These are phyloP conservation scores for Scutellaria baicalensis DNA, from an alignment of 257 asterid species.

Conservation along the genomic window DNA sequence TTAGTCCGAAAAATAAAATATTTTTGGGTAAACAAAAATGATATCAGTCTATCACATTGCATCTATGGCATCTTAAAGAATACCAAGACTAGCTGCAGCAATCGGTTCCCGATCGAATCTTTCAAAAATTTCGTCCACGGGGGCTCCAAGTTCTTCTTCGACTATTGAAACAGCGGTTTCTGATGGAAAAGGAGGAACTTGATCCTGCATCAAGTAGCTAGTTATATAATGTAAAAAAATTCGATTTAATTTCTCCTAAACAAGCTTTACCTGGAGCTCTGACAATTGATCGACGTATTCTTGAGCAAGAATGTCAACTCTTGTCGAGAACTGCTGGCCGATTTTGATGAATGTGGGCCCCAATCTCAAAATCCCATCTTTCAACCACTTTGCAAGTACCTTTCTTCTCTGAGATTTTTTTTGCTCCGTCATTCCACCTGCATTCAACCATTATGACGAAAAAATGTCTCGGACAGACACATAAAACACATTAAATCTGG, in stretches of 20 bases:
- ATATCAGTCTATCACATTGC: slow-evolving; percentile 11
- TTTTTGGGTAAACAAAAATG: background rate
- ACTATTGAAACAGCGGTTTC: slow-evolving; percentile 71
- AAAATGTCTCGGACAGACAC: background rate
- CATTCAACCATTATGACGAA: background rate
- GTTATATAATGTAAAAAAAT: background rate
- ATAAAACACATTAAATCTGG: background rate
- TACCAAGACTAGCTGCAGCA: slow-evolving; percentile 98
- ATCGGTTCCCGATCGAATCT: slow-evolving; percentile 83
- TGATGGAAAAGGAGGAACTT: slow-evolving; percentile 95
- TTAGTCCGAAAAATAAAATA: background rate
- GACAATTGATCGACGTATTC: slow-evolving; percentile 96
- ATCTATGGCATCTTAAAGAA: background rate
- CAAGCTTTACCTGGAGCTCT: slow-evolving; percentile 76
- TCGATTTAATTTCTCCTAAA: background rate
- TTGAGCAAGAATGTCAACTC: slow-evolving; percentile 98
- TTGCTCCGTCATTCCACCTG: slow-evolving; percentile 87
- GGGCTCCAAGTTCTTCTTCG: slow-evolving; percentile 76
- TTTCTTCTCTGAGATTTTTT: slow-evolving; percentile 69
- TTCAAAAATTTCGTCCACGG: slow-evolving; percentile 50
- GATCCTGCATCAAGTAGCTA: slow-evolving; percentile 48
- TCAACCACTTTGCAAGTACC: slow-evolving; percentile 91
- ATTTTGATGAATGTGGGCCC: slow-evolving; percentile 98
- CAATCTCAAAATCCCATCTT: slow-evolving; percentile 79
- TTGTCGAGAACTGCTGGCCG: slow-evolving; percentile 96